These are phyloP conservation scores for Lentinula guzmanii DNA, from an alignment of 768 basidiomycete genomes.

Conservation along the genomic window DNA sequence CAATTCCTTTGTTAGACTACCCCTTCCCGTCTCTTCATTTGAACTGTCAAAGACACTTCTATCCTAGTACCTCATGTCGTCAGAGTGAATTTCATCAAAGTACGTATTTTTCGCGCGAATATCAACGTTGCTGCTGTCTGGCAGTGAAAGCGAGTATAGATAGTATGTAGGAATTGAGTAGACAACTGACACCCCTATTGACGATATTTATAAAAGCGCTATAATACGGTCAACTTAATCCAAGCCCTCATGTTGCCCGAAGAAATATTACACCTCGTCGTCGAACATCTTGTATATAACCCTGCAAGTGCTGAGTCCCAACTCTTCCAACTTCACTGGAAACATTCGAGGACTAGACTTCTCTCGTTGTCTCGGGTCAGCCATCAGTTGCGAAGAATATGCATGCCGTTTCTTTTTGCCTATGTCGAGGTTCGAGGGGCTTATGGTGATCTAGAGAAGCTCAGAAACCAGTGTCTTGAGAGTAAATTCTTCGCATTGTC, in stretches of 20 bases:
- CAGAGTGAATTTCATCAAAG: too few species aligned
- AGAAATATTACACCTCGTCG: neutral
- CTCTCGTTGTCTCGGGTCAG: neutral
- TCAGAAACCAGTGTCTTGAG: neutral
- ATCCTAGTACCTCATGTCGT: too few species aligned
- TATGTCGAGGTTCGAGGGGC: slow-evolving; percentile 1
- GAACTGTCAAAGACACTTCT: neutral
- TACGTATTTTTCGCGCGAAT: too few species aligned
- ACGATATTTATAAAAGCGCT: neutral
- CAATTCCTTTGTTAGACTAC: neutral
- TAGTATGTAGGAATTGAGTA: too few species aligned
- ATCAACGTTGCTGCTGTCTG: neutral
- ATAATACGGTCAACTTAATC: neutral
- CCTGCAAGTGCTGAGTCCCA: neutral
- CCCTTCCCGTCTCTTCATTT: neutral
- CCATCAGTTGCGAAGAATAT: slow-evolving; percentile 1
- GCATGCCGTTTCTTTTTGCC: slow-evolving; percentile 1
- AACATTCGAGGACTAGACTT: neutral
- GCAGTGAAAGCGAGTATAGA: neutral
- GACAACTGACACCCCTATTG: neutral
- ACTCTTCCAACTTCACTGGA: neutral
- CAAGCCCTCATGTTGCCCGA: neutral
- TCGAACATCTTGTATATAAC: neutral
- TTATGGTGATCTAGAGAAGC: neutral
- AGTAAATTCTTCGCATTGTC: neutral